Conservation (phyloP, 2,329 filamentous ascomycete genomes). For the Botrytis fabae region DNA sequence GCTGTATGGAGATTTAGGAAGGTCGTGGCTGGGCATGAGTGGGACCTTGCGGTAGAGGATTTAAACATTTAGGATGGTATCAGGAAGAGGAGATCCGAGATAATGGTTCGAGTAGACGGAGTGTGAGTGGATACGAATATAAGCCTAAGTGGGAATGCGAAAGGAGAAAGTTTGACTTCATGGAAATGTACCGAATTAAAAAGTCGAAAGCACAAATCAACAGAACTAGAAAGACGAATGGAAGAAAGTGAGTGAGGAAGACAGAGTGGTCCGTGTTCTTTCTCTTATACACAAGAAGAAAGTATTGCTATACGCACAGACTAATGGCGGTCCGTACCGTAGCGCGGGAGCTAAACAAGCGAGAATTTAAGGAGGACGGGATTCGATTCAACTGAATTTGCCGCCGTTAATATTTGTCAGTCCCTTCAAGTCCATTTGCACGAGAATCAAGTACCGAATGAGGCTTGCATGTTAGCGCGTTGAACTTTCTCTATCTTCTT, state of each 20-base stretch:
- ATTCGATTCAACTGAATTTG: neutral
- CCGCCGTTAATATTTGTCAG: neutral
- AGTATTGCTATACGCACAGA: conserved; percentile 11
- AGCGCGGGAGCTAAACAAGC: conserved; percentile 17
- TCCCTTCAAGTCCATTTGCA: neutral
- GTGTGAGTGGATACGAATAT: neutral
- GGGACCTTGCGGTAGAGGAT: neutral
- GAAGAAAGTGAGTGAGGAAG: neutral
- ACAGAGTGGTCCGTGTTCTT: conserved; percentile 4
- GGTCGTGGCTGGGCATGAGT: conserved; percentile 2
- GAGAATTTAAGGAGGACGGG: conserved; percentile 21
- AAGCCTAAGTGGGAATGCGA: neutral
- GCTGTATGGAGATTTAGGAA: neutral
- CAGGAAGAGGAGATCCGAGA: neutral
- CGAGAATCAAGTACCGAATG: neutral
- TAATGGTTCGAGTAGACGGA: neutral
- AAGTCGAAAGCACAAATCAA: neutral
- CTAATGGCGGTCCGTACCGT: conserved; percentile 19
- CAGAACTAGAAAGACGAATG: neutral
- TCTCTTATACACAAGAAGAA: neutral
- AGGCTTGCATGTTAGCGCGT: neutral
- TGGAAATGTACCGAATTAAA: neutral
- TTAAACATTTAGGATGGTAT: neutral
- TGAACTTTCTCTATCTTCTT: neutral
- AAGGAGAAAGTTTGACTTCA: neutral